Evolutionary conservation across 2,329 filamentous ascomycete genomes (phyloP), one percentile per base, ranked within the genome.

Genomic region (Xylaria sp.): DNA sequence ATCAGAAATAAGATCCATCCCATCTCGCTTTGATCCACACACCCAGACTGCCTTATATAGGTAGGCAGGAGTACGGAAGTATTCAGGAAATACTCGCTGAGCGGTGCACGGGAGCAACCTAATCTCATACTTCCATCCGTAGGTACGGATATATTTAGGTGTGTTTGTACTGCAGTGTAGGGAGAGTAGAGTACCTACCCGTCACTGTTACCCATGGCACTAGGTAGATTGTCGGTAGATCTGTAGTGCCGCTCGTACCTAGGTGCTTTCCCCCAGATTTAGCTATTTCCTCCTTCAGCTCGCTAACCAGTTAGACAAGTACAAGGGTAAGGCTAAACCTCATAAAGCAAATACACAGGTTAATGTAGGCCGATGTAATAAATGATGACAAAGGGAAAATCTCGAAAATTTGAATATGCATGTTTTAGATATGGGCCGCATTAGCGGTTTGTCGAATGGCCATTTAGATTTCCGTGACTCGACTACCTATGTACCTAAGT

Each of bases 191-290:
- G 33, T 36, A 36, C 33, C n/a, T n/a, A n/a, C n/a, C n/a, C 33
- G 10, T 10, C 33, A 36, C 33, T 18, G 15, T 15, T 41, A 41
- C 39, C 39, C 15, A 41, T 15, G 28, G 28, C 28, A 28, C 13
- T 41, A 41, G 39, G 41, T 43, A 15, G 12, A 15, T 46, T 46
- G 33, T 46, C 18, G 41, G 41, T 56, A 41, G 54, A 57, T 57
- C 54, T 15, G 12, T 41, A 39, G 33, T 41, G 54, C 33, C 20
- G 33, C 13, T 33, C n/a, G 54, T 41, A 57, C 28, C 28, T 28
- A 33, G 28, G 41, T 39, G 25, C 52, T 62, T 55, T 39, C 31
- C 62, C 61, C 62, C 62, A 58, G 62, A 52, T 59, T 31, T 18
- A 48, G 39, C 18, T 13, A 43, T 54, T 46, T 46, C 49, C 41